Base-by-base conservation (phyloP, 192 early-diverging fungal genomes). In the Ambispora gerdemannii region DNA sequence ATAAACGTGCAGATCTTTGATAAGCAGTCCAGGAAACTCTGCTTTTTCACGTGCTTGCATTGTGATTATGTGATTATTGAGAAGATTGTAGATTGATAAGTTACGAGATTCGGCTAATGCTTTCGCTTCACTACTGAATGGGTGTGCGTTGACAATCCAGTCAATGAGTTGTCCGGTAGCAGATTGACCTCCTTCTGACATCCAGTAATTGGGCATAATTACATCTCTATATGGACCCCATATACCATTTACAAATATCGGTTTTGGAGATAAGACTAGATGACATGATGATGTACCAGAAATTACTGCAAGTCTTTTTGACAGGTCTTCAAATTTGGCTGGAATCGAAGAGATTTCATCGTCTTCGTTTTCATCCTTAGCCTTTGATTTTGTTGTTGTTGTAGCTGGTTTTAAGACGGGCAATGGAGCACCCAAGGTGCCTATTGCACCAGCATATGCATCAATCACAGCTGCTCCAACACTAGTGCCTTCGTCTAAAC, bases 261-360 rank as follows among this genome's bases (percentile, higher is more conserved):
- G 77, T 10, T 79, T 62, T 3, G 70, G 68, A 15, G 75, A 68
- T 73, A 89, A 78, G 58, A 81, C 78, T 71, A 91, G 83, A 65
- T 91, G 89, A 65, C 90, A 92, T 1, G 86, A 82, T 0, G 90
- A 90, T 10, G 90, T 91, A 36, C 91, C 91, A 52, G 83, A 84
- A 43, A 90, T 92, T 53, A 89, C 80, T 1, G 85, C 87, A 68
- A 90, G 51, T 13, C 76, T 74, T 7, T 52, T 62, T 31, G 15
- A 73, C 50, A 76, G n/a, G n/a, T n/a, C n/a, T n/a, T n/a, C n/a
- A n/a, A n/a, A n/a, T n/a, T n/a, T n/a, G n/a, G n/a, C n/a, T n/a
- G n/a, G n/a, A n/a, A n/a, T n/a, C n/a, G n/a, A n/a, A n/a, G n/a
- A n/a, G n/a, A n/a, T n/a, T n/a, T n/a, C n/a, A n/a, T n/a, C n/a